Conservation (phyloP, 352 stramenopile genomes). For the Pythium folliculosum region DNA sequence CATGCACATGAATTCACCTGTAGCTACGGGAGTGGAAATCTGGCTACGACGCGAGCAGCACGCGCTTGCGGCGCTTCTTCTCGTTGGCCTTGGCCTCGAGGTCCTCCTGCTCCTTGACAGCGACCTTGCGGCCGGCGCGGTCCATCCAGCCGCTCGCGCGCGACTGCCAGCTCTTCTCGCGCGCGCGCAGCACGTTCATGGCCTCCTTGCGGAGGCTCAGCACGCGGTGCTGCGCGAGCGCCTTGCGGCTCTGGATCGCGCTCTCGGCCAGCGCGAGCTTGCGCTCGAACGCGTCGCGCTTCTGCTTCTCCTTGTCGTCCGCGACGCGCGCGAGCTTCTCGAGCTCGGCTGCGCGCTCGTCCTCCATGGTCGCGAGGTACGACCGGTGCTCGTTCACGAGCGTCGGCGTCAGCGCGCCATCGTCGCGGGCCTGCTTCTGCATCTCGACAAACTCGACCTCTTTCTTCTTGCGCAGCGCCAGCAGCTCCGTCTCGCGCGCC, state of each 20-base stretch:
- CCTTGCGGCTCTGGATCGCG: slow-evolving; percentile 70
- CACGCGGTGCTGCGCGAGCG: slow-evolving; percentile 72
- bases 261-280: slow-evolving; percentile 74
- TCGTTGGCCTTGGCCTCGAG: slow-evolving; percentile 69
- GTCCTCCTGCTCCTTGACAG: slow-evolving; percentile 91
- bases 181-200: slow-evolving; percentile 58
- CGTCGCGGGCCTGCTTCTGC: slow-evolving; percentile 62
- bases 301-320: slow-evolving; percentile 58
- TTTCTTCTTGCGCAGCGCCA: slow-evolving; percentile 68
- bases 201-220: slow-evolving; percentile 79
- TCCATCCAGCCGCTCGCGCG: slow-evolving; percentile 83
- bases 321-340: slow-evolving; percentile 45
- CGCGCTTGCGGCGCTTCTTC: slow-evolving; percentile 70
- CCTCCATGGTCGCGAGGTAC: slow-evolving; percentile 78
- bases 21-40: background rate
- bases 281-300: slow-evolving; percentile 74
- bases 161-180: slow-evolving; percentile 86
- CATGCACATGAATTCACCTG: too few species aligned
- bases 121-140: slow-evolving; percentile 85
- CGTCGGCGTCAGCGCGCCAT: slow-evolving; percentile 58
- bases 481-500: slow-evolving; percentile 74
- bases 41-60: slow-evolving; percentile 49
- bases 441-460: slow-evolving; percentile 75
- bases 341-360: slow-evolving; percentile 67
- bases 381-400: slow-evolving; percentile 85